Conservation (phyloP, 192 early-diverging fungal species). For the Paraglomus brasilianum region DNA sequence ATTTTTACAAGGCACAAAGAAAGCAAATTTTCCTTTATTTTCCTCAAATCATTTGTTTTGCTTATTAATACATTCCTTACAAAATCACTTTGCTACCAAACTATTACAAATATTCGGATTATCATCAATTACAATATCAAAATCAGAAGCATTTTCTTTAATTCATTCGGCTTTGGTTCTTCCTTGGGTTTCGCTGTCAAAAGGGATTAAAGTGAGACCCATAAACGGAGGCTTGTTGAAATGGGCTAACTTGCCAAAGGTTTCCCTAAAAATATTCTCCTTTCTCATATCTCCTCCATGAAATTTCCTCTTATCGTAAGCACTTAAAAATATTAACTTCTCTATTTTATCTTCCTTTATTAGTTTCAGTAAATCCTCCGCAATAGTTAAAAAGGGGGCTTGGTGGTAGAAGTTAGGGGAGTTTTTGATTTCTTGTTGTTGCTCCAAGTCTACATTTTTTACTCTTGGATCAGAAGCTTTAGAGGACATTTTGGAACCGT, state of each 20-base stretch:
- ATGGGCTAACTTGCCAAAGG: neutral
- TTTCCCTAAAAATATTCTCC: neutral
- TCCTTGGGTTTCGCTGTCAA: constrained; percentile 10
- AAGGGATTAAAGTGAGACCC: constrained; percentile 1
- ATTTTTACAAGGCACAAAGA: no score
- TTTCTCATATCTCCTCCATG: neutral
- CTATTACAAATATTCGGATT: constrained; percentile 13
- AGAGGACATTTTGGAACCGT: neutral
- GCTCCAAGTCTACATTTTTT: no score
- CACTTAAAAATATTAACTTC: constrained; percentile 18
- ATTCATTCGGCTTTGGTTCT: constrained; percentile 17
- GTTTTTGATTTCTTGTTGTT: constrained; percentile 7
- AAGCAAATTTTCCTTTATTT: no score
- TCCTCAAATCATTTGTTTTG: no score
- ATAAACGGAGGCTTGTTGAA: no score
- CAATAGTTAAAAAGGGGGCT: constrained; percentile 24
- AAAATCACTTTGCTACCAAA: neutral
- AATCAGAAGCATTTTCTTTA: constrained; percentile 20
- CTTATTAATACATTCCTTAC: no score
- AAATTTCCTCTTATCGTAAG: constrained; percentile 21
- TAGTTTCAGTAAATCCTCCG: constrained; percentile 22
- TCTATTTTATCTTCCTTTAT: constrained; percentile 22
- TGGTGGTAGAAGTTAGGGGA: constrained; percentile 15
- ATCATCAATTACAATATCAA: constrained; percentile 22
- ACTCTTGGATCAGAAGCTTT: no score